Conservation (phyloP, 345 rosid genomes). For the Lenwebbia sp. region DNA sequence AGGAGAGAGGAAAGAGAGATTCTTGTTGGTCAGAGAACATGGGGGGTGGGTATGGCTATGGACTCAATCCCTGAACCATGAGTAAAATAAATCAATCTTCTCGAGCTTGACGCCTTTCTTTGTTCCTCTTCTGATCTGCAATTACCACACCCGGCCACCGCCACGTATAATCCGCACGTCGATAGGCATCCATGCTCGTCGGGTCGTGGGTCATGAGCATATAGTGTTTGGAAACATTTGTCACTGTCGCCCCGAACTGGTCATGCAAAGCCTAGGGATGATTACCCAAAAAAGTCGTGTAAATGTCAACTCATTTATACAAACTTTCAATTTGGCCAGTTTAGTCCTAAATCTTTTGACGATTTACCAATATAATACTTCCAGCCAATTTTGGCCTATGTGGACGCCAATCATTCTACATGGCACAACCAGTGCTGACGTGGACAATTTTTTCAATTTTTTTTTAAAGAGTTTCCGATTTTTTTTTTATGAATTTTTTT, state of each 20-base stretch:
- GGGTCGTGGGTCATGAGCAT: no score
- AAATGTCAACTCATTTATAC: fast-evolving
- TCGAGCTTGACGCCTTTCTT: not conserved
- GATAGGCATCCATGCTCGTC: no score
- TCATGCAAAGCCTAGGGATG: no score
- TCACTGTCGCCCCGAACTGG: no score
- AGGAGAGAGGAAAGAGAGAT: not conserved
- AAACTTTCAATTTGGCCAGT: fast-evolving
- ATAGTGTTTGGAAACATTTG: no score
- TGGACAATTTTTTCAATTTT: no score
- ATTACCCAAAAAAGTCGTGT: not conserved
- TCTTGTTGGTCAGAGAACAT: not conserved
- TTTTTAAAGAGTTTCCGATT: no score
- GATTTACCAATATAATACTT: not conserved
- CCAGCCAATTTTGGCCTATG: fast-evolving
- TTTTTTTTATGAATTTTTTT: no score
- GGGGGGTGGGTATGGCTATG: no score
- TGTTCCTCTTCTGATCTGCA: no score
- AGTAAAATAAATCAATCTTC: not conserved
- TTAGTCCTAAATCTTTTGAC: fast-evolving
- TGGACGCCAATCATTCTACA: fast-evolving
- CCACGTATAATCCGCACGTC: no score
- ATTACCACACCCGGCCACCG: no score
- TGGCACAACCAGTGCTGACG: fast-evolving
- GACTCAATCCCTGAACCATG: not conserved